Percentiles rank a stretch among this genome's conserved stretches.
These are phyloP conservation scores for Aureobasidium namibiae DNA, from an alignment of 2,329 filamentous ascomycete genomes.

Conservation along the genomic window DNA sequence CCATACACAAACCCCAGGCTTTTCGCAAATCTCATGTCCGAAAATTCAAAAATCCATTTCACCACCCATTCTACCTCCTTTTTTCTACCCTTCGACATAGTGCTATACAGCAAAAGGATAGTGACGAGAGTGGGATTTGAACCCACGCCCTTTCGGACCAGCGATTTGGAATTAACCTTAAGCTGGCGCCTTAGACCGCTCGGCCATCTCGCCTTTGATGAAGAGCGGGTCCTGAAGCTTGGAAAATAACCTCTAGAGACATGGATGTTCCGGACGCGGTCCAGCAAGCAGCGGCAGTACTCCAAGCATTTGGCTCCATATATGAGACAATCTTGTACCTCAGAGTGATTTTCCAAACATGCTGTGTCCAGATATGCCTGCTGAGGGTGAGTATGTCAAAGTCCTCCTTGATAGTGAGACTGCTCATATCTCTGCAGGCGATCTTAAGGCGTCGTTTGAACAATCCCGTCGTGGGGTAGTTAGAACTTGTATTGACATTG, in stretches of 20 bases:
- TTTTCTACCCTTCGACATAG: too few species aligned
- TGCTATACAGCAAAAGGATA: neutral
- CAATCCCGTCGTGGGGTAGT: too few species aligned
- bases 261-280: too few species aligned
- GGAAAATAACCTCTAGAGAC: neutral
- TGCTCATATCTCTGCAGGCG: too few species aligned
- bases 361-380: too few species aligned
- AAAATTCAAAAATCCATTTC: neutral
- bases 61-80: too few species aligned
- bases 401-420: too few species aligned
- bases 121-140: slow-evolving; percentile 10
- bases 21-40: neutral
- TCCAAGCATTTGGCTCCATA: neutral
- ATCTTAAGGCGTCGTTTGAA: neutral
- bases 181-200: slow-evolving; percentile 12
- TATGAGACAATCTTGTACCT: too few species aligned
- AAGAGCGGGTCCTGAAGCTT: neutral
- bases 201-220: slow-evolving; percentile 9
- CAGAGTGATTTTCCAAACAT: too few species aligned
- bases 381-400: too few species aligned
- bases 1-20: neutral
- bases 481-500: too few species aligned
- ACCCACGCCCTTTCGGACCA: slow-evolving; percentile 11
- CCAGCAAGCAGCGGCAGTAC: neutral
- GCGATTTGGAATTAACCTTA: slow-evolving; percentile 1